Evolutionary conservation across 345 rosid genomes (phyloP).

Genomic region (Populus alba): DNA sequence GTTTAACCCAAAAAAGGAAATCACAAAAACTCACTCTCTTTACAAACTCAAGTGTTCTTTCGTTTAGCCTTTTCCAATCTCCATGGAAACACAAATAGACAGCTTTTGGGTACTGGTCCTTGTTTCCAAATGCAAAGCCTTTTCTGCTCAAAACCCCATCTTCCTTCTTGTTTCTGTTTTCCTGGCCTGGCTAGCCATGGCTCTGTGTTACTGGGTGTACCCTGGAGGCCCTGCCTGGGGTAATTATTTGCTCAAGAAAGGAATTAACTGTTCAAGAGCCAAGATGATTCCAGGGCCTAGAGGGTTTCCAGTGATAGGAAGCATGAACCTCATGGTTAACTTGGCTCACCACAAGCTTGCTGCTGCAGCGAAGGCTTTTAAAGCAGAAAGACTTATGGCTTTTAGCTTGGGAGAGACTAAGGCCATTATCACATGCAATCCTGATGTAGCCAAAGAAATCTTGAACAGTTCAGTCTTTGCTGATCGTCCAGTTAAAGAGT

Average conservation of each 20-base stretch:
- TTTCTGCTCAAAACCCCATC: constrained; percentile 24
- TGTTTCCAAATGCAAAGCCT: constrained; percentile 28
- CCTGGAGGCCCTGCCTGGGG: constrained; percentile 67
- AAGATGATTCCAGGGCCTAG: constrained; percentile 42
- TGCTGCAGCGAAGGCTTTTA: constrained; percentile 24
- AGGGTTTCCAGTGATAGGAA: constrained; percentile 49
- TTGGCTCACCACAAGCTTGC: constrained; percentile 53
- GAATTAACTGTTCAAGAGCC: not conserved
- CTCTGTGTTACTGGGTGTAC: constrained; percentile 32
- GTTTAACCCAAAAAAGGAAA: constrained; percentile 42
- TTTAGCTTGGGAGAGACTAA: constrained; percentile 50
- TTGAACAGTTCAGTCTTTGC: constrained; percentile 49
- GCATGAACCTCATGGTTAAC: constrained; percentile 47
- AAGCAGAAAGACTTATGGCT: constrained; percentile 49
- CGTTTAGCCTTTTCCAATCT: not conserved
- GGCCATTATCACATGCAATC: constrained; percentile 36
- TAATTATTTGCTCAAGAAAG: constrained; percentile 9
- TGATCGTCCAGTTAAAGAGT: constrained; percentile 53
- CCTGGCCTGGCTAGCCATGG: constrained; percentile 28
- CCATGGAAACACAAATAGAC: constrained; percentile 40
- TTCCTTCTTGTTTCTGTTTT: constrained; percentile 16
- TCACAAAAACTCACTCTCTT: not conserved
- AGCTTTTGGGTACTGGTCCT: constrained; percentile 37
- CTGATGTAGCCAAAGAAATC: constrained; percentile 51
- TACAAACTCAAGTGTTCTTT: not conserved